phyloP scores from a whole-genome alignment of 116 monocot genomes.

The Zostera marina region DNA sequence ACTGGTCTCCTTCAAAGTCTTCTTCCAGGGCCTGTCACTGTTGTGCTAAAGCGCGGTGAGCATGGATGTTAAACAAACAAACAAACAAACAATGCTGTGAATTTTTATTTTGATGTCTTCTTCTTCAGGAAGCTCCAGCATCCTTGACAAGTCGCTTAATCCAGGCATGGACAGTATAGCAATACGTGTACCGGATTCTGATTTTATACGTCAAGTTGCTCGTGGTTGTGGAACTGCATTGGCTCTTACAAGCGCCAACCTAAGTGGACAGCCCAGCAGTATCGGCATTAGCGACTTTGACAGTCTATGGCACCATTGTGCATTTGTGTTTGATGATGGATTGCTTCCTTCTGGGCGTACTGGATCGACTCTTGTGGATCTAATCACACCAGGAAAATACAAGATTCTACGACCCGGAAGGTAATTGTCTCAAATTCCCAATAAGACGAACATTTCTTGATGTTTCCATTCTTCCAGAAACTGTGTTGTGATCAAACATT shows the following conservation, averaged over 20 bases:
- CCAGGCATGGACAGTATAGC: conserved; percentile 85
- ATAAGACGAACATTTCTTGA: not conserved
- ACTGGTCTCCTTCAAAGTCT: conserved; percentile 52
- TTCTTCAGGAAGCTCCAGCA: conserved; percentile 55
- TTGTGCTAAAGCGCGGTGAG: conserved; percentile 69
- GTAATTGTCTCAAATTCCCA: conserved; percentile 12
- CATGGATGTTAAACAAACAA: not conserved
- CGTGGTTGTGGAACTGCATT: conserved; percentile 61
- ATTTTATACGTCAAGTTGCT: conserved; percentile 59
- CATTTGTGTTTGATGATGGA: conserved; percentile 69
- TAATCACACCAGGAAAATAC: conserved; percentile 35
- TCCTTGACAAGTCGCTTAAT: conserved; percentile 63
- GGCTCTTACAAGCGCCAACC: conserved; percentile 93
- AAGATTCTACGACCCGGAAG: conserved; percentile 80
- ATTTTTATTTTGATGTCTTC: not conserved
- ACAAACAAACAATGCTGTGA: too few relatives aligned
- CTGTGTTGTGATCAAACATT: not conserved
- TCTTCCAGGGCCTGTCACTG: conserved; percentile 87
- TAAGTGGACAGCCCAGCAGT: conserved; percentile 73
- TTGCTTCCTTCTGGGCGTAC: conserved; percentile 59
- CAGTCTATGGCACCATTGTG: conserved; percentile 58
- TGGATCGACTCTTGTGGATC: conserved; percentile 87
- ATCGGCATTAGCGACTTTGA: conserved; percentile 61
- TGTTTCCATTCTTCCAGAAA: not conserved
- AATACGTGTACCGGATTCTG: conserved; percentile 68